Conservation (phyloP, 768 basidiomycete genomes). For the Exidia glandulosa region DNA sequence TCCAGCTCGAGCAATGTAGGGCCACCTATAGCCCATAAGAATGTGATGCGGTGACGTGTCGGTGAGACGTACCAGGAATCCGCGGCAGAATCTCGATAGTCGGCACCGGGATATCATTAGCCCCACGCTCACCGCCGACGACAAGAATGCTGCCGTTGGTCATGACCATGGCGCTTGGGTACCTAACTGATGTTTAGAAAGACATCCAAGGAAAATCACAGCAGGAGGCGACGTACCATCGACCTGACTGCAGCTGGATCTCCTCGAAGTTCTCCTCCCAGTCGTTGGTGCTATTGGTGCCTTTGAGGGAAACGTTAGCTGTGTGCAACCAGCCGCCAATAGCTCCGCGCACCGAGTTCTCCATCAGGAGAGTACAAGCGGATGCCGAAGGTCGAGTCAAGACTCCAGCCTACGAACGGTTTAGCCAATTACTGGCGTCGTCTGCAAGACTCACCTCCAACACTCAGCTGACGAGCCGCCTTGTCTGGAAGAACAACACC, state of each 20-base stretch:
- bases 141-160: slow-evolving; percentile 66
- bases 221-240: not conserved
- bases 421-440: not conserved
- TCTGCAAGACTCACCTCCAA: slow-evolving; percentile 36
- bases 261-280: slow-evolving; percentile 63
- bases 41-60: slow-evolving; percentile 42
- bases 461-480: slow-evolving; percentile 38
- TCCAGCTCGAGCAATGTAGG: not conserved
- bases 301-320: not conserved
- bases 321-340: not conserved
- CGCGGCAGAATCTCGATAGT: slow-evolving; percentile 63
- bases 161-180: slow-evolving; percentile 55
- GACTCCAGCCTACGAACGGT: slow-evolving; percentile 42
- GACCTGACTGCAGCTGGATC: slow-evolving; percentile 48
- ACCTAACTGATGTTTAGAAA: slow-evolving; percentile 56
- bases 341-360: slow-evolving; percentile 33
- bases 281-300: slow-evolving; percentile 53
- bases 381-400: slow-evolving; percentile 59
- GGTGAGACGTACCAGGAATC: slow-evolving; percentile 33
- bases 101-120: slow-evolving; percentile 54
- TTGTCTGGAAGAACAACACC: slow-evolving; percentile 67
- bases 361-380: slow-evolving; percentile 67
- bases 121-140: slow-evolving; percentile 64
- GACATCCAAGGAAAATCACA: not conserved
- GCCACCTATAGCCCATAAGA: not conserved